Conservation (phyloP, 2,329 filamentous ascomycete species). For the Dactylellina haptotyla region DNA sequence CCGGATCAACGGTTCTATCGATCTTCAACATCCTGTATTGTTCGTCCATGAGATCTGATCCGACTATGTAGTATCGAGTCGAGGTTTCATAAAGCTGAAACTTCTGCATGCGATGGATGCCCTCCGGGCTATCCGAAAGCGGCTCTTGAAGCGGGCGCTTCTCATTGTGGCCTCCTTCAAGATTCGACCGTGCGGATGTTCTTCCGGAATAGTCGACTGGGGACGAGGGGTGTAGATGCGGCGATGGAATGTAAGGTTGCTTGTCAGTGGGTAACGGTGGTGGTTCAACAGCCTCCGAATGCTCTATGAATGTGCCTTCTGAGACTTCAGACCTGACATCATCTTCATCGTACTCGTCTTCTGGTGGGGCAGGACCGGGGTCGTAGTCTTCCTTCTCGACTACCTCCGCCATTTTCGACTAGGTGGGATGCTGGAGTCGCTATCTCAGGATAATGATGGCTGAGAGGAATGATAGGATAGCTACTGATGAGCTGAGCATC, state of each 20-base stretch:
- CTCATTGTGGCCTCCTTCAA: conserved; percentile 13
- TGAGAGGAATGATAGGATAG: conserved; percentile 5
- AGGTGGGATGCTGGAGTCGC: neutral
- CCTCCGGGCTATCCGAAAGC: conserved; percentile 58
- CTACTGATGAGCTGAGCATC: neutral
- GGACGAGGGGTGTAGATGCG: conserved; percentile 28
- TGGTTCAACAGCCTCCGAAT: conserved; percentile 23
- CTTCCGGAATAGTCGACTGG: conserved; percentile 33
- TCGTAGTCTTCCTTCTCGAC: conserved; percentile 22
- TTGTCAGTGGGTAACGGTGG: conserved; percentile 28
- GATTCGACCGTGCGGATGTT: neutral
- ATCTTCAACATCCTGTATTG: conserved; percentile 94
- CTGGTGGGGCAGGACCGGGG: neutral
- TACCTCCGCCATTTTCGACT: conserved; percentile 25
- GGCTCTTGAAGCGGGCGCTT: conserved; percentile 26
- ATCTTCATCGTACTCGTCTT: conserved; percentile 14
- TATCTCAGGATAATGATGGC: neutral
- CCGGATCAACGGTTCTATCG: conserved; percentile 83
- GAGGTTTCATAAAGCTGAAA: conserved; percentile 98
- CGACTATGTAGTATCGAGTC: conserved; percentile 91
- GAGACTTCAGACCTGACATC: conserved; percentile 34
- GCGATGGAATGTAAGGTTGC: conserved; percentile 33
- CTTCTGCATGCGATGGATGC: conserved; percentile 80
- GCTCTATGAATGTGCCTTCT: conserved; percentile 42
- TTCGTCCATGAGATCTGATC: conserved; percentile 87